A percentile compares a stretch with the other conserved stretches of the same genome.
Evolutionary conservation across 331 rosid species (phyloP).

Genomic region (Dryas integrifolia): DNA sequence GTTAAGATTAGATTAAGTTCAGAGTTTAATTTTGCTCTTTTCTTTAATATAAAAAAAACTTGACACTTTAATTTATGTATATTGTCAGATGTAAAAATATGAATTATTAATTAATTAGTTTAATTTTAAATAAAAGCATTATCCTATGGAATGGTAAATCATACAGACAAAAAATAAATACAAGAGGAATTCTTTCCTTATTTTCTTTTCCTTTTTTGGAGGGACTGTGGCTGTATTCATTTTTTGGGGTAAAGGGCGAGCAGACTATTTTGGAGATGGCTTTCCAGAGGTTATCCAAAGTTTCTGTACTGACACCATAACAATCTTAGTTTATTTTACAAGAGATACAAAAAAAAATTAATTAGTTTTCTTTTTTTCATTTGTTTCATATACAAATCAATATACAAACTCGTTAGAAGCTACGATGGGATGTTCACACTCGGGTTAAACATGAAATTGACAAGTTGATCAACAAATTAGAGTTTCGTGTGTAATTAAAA

Average conservation of each 20-base stretch:
- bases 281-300: neutral
- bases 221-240: neutral
- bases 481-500: constrained; percentile 24
- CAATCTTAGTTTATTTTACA: neutral
- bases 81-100: too few relatives aligned
- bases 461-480: constrained; percentile 16
- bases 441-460: neutral
- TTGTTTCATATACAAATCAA: constrained; percentile 57
- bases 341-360: neutral
- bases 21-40: too few relatives aligned
- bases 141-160: neutral
- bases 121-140: too few relatives aligned
- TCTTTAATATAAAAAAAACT: too few relatives aligned
- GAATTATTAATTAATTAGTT: too few relatives aligned
- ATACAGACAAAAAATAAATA: neutral
- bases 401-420: constrained; percentile 44
- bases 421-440: constrained; percentile 23
- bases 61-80: too few relatives aligned
- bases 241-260: neutral
- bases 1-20: too few relatives aligned
- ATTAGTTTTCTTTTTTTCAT: neutral
- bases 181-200: neutral
- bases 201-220: neutral
- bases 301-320: neutral
- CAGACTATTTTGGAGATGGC: neutral